A percentile compares a stretch with the other conserved stretches of the same genome.
phyloP scores from a whole-genome alignment of 805 yeast genomes.

The Clavispora asparagi region DNA sequence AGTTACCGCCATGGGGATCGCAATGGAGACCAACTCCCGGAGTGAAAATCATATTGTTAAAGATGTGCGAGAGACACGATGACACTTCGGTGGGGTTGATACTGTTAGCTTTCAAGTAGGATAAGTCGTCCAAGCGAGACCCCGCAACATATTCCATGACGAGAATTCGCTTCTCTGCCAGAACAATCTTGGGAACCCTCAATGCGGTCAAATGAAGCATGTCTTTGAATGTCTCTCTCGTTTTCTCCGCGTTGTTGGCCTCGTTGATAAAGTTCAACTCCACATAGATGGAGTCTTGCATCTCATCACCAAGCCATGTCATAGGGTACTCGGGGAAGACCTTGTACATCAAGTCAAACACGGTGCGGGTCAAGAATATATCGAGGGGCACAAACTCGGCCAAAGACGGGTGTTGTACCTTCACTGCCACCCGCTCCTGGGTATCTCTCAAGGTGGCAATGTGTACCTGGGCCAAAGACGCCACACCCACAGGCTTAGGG shows the following conservation, averaged over 20 bases:
- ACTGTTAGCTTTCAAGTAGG: constrained; percentile 54
- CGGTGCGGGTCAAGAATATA: constrained; percentile 68
- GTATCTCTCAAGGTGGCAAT: constrained; percentile 54
- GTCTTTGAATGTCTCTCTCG: constrained; percentile 59
- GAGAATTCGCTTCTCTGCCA: constrained; percentile 65
- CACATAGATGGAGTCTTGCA: constrained; percentile 79
- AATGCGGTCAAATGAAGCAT: constrained; percentile 64
- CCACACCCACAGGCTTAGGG: constrained; percentile 82
- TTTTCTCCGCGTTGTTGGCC: constrained; percentile 72
- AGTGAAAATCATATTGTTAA: constrained; percentile 92
- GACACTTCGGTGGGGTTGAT: constrained; percentile 79
- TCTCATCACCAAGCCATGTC: constrained; percentile 93
- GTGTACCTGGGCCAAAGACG: constrained; percentile 96
- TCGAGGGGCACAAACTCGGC: constrained; percentile 88
- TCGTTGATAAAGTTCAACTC: constrained; percentile 87
- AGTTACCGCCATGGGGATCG: constrained; percentile 97
- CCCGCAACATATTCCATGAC: constrained; percentile 88
- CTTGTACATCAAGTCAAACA: constrained; percentile 65
- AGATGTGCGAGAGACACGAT: constrained; percentile 80
- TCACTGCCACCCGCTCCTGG: constrained; percentile 83
- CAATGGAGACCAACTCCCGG: constrained; percentile 91
- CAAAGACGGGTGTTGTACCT: constrained; percentile 88
- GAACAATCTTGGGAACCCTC: constrained; percentile 66
- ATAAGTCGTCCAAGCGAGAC: constrained; percentile 71
- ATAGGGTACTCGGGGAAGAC: constrained; percentile 93